These are phyloP conservation scores for Astragalus glycyphyllos DNA, from an alignment of 306 rosid genomes.

Conservation along the genomic window DNA sequence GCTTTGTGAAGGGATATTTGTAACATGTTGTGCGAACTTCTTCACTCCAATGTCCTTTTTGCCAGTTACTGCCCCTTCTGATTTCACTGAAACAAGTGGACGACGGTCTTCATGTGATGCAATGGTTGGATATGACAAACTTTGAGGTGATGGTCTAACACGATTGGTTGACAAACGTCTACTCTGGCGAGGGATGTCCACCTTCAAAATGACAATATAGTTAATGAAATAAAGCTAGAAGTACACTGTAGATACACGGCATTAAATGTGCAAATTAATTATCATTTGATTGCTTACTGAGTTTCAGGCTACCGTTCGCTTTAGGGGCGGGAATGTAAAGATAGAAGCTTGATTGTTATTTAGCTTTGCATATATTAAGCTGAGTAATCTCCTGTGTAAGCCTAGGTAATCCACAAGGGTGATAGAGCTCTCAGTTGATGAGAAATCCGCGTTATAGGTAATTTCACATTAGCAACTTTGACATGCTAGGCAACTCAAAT, in stretches of 20 bases:
- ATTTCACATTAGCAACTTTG: neutral
- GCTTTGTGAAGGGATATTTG: conserved; percentile 43
- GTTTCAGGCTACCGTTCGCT: neutral
- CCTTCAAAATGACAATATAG: conserved; percentile 52
- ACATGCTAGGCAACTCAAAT: conserved; percentile 8
- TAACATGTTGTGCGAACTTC: conserved; percentile 38
- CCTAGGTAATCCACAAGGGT: neutral
- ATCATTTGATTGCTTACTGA: neutral
- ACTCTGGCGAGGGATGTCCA: conserved; percentile 36
- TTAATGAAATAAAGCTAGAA: too few relatives aligned
- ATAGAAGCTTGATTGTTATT: neutral
- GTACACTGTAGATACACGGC: neutral
- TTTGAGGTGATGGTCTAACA: conserved; percentile 47
- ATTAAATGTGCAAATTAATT: neutral
- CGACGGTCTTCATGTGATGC: conserved; percentile 40
- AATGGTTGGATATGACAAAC: conserved; percentile 63
- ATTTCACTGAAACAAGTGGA: conserved; percentile 61
- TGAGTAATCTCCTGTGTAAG: neutral
- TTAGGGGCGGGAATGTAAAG: conserved; percentile 9
- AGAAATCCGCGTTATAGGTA: conserved; percentile 10
- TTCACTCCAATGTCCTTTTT: conserved; percentile 52
- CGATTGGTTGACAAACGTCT: conserved; percentile 52
- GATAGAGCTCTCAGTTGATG: conserved; percentile 7
- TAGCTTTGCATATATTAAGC: neutral
- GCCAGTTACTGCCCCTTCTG: conserved; percentile 66